Evolutionary conservation across 371 early-diverging fungal species (phyloP).

Genomic region (Mucor ambiguus): DNA sequence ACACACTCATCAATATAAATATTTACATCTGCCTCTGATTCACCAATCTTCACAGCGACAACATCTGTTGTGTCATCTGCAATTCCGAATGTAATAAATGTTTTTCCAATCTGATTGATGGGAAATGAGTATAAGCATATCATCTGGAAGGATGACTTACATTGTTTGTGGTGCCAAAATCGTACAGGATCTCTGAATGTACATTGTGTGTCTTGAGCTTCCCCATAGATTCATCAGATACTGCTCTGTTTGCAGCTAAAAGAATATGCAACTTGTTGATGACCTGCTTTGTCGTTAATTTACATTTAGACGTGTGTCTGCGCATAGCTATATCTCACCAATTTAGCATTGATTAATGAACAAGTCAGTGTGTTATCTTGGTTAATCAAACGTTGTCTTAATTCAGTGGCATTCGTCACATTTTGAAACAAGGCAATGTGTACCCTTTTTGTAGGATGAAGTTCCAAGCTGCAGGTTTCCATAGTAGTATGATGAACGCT

Average conservation of each 20-base stretch:
- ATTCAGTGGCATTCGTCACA: constrained; percentile 53
- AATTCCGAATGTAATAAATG: constrained; percentile 58
- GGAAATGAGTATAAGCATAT: not conserved
- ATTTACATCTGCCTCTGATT: constrained; percentile 42
- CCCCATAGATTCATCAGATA: constrained; percentile 46
- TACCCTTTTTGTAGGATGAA: constrained; percentile 46
- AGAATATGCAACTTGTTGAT: constrained; percentile 51
- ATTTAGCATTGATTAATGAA: constrained; percentile 54
- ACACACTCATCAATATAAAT: not conserved
- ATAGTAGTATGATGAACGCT: constrained; percentile 32
- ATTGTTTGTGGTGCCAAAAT: constrained; percentile 56
- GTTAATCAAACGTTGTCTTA: constrained; percentile 49
- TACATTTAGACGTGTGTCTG: not conserved
- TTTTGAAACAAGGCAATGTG: constrained; percentile 57
- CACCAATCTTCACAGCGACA: constrained; percentile 55
- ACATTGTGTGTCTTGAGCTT: constrained; percentile 59
- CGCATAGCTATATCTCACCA: constrained; percentile 31
- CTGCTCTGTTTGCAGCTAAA: constrained; percentile 54
- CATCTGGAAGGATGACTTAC: not conserved
- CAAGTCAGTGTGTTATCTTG: constrained; percentile 52
- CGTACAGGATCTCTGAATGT: constrained; percentile 60
- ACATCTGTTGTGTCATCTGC: constrained; percentile 45
- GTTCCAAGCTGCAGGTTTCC: constrained; percentile 60
- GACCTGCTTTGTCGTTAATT: constrained; percentile 34
- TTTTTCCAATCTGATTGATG: constrained; percentile 52